Conservation (phyloP, 2,329 filamentous ascomycete species). For the Colletotrichum camelliae region DNA sequence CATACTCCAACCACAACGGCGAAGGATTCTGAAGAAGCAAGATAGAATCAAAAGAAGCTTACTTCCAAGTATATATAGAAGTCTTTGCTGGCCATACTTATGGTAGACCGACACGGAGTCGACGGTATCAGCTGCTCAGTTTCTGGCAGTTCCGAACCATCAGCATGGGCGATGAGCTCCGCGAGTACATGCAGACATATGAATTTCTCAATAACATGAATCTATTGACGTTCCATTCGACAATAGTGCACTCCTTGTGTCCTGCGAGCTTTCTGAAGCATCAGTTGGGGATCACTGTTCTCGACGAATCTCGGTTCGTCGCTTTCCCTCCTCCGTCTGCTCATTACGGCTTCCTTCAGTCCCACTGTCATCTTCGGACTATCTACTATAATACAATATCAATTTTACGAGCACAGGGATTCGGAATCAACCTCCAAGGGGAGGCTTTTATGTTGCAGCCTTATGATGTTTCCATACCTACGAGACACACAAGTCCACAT, state of each 20-base stretch:
- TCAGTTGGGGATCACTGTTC: no score
- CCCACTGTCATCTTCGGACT: background rate
- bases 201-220: rapidly evolving
- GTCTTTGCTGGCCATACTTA: background rate
- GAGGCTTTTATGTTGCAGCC: background rate
- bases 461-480: background rate
- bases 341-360: background rate
- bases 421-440: rapidly evolving
- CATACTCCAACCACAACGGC: no score
- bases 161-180: background rate
- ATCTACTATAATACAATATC: no score
- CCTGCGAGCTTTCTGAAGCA: no score
- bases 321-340: background rate
- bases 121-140: background rate
- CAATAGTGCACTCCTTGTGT: no score
- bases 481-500: rapidly evolving
- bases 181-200: rapidly evolving
- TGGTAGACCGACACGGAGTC: background rate
- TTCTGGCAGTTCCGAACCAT: background rate
- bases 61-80: background rate
- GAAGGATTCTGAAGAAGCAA: background rate
- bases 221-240: no score
- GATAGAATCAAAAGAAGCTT: background rate
- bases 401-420: no score
- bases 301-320: no score